Evolutionary conservation across 73 alveolate genomes (phyloP).

Genomic region (Tetrahymena thermophila): DNA sequence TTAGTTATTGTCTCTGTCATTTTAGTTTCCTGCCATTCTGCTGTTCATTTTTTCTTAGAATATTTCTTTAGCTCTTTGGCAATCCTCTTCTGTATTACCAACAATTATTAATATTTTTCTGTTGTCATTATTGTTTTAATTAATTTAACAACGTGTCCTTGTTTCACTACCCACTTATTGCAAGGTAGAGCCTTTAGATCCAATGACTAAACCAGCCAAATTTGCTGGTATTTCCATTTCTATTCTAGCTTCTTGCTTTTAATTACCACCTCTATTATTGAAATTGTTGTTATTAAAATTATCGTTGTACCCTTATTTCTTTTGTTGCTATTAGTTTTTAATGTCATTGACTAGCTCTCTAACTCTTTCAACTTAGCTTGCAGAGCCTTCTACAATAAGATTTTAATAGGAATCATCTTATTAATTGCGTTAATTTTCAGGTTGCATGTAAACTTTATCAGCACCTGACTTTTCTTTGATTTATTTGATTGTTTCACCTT

Average conservation of each 20-base stretch:
- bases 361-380: neutral
- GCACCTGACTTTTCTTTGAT: slow-evolving; percentile 86
- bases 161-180: neutral
- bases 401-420: neutral
- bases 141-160: neutral
- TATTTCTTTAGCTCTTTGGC: neutral
- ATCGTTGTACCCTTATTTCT: neutral
- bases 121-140: neutral
- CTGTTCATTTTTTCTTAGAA: neutral
- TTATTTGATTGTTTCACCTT: slow-evolving; percentile 91
- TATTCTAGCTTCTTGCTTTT: neutral
- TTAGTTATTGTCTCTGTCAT: neutral
- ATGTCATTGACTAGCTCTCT: neutral
- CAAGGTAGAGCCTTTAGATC: neutral
- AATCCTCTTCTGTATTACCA: neutral
- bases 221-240: neutral
- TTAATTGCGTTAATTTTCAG: neutral
- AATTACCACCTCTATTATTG: neutral
- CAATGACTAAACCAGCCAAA: neutral
- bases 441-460: slow-evolving; percentile 62
- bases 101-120: neutral
- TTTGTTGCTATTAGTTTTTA: neutral
- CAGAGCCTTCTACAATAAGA: neutral
- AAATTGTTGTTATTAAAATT: neutral
- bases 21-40: neutral